Percentiles rank a stretch among this genome's conserved stretches.
Evolutionary conservation across 2,329 filamentous ascomycete genomes (phyloP).

Genomic region (Emydomyces testavorans): DNA sequence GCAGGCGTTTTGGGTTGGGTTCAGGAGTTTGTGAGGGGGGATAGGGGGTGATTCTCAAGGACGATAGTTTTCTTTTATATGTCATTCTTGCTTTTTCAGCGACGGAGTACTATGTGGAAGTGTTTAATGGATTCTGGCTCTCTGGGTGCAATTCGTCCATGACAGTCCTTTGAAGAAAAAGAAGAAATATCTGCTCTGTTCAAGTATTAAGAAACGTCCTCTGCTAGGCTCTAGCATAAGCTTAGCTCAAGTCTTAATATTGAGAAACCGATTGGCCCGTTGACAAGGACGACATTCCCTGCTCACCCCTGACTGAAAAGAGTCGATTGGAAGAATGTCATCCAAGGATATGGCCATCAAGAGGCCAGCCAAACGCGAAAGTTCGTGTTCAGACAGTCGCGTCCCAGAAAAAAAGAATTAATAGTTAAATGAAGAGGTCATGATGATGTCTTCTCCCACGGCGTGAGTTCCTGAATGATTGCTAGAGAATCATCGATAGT

Average conservation of each 20-base stretch:
- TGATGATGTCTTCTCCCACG: neutral
- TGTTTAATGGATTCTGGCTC: neutral
- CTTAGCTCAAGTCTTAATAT: neutral
- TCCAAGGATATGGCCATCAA: no score
- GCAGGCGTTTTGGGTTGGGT: neutral
- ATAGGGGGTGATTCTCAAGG: neutral
- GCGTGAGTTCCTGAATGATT: no score
- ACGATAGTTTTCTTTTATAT: neutral
- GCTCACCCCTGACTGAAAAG: neutral
- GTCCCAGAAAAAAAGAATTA: neutral
- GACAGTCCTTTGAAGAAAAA: neutral
- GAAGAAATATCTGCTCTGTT: no score
- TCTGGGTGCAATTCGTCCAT: neutral
- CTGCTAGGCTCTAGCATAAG: neutral
- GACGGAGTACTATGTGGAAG: neutral
- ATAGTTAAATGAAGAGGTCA: neutral
- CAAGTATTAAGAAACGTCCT: no score
- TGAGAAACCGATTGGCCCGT: neutral
- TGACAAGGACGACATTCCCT: no score
- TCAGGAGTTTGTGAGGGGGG: neutral
- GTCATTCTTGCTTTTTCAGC: neutral
- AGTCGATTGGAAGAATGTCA: neutral
- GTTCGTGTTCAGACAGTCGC: constrained; percentile 2
- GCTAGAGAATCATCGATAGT: no score
- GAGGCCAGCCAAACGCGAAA: neutral